A percentile compares a stretch with the other conserved stretches of the same genome.
Evolutionary conservation across 768 basidiomycete genomes (phyloP).

Genomic region (Leucocoprinus sp.): DNA sequence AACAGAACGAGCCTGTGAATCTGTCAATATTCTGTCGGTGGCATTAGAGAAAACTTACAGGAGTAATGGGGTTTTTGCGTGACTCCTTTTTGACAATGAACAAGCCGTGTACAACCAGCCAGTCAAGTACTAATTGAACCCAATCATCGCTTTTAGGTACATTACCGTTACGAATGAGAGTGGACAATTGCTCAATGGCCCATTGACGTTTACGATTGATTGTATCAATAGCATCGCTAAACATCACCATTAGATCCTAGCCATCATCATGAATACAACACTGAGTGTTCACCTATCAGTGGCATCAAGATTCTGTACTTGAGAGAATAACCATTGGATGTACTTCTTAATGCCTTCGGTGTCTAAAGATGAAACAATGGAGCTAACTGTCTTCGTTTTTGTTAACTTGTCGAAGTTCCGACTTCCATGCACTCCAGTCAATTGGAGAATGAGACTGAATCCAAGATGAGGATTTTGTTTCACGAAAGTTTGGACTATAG

Average conservation of each 20-base stretch:
- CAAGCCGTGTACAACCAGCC: slow-evolving; percentile 75
- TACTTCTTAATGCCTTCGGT: slow-evolving; percentile 69
- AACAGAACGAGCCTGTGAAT: slow-evolving; percentile 46
- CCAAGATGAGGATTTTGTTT: slow-evolving; percentile 71
- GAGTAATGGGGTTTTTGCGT: slow-evolving; percentile 48
- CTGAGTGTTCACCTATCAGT: slow-evolving; percentile 28
- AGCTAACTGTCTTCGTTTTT: slow-evolving; percentile 87
- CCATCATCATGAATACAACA: slow-evolving; percentile 7
- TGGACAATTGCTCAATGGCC: slow-evolving; percentile 80
- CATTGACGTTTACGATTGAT: slow-evolving; percentile 60
- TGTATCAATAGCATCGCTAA: slow-evolving; percentile 33
- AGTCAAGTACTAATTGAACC: slow-evolving; percentile 69
- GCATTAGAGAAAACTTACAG: slow-evolving; percentile 35
- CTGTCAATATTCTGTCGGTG: background rate
- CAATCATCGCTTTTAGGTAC: slow-evolving; percentile 78
- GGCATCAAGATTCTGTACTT: slow-evolving; percentile 42
- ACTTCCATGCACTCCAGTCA: slow-evolving; percentile 77
- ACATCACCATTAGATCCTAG: slow-evolving; percentile 20
- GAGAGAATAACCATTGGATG: slow-evolving; percentile 58
- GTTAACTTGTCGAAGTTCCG: slow-evolving; percentile 89
- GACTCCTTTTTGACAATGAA: slow-evolving; percentile 70
- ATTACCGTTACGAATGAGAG: slow-evolving; percentile 69
- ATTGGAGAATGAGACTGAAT: slow-evolving; percentile 75
- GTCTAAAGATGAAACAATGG: slow-evolving; percentile 69
- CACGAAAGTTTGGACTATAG: slow-evolving; percentile 67